Base-by-base conservation (phyloP, 225 moss, liverwort and hornwort genomes). In the Pseudisothecium myosuroides region DNA sequence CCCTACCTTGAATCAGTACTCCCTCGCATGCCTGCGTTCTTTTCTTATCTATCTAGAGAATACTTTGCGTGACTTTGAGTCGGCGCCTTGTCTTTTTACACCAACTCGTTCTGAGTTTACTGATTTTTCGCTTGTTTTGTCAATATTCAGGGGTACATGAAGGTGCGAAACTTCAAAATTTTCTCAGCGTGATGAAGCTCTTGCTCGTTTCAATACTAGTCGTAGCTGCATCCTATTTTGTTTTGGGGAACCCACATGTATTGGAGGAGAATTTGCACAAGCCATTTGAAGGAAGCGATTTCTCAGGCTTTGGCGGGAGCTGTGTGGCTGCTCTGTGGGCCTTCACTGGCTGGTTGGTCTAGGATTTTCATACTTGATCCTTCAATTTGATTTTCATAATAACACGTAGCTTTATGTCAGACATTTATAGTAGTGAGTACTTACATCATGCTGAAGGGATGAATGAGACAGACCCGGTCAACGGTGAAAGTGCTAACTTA, bases 311-410 rank as follows among this genome's bases (percentile, higher is more conserved):
- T 91, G 97, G 96, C 64, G 94, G 92, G 52, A 95, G 96, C 90
- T 93, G 95, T 90, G 94, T 98, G 52, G 95, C 96, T 89, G 96
- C 97, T 81, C 89, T 98, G 9, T 98, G 95, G 95, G 95, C 98
- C 37, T 98, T 94, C 90, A 56, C 86, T 87, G 98, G 98, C 86
- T 91, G 95, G 97, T 97, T 90, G 37, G 95, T 85, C 81, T 71
- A 54, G 49, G 63, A 43, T 82, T 82, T 80, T 58, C 43, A 19
- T 80, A 43, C 54, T 90, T 63, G 67, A 74, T 45, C 37, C 64
- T 87, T 87, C 72, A 61, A 74, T 61, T 88, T 88, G 64, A 69
- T 85, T 88, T 32, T 66, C 43, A 32, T 75, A 37, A 43, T 59
- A 66, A 61, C 80, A 27, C 61, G 43, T 80, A 64, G 39, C 37